Percentiles rank a stretch among this genome's conserved stretches.
Conservation (phyloP, 441 rosid genomes). For the Euphorbia neoarborescens region DNA sequence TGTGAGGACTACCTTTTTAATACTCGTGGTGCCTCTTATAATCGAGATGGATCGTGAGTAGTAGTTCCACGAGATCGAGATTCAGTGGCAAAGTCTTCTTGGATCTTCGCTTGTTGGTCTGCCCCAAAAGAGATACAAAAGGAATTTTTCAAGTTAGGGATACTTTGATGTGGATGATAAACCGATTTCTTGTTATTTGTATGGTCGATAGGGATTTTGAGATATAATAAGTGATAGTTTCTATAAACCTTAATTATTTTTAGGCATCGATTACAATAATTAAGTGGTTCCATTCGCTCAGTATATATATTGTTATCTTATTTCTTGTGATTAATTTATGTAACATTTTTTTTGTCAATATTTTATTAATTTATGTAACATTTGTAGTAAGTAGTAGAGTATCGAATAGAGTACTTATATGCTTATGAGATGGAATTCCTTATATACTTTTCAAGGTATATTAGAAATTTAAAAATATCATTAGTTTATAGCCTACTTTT, state of each 20-base stretch:
- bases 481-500: neutral
- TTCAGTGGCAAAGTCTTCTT: constrained; percentile 70
- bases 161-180: neutral
- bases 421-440: constrained; percentile 48
- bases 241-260: neutral
- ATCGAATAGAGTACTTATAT: too few relatives aligned
- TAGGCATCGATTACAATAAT: neutral
- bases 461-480: neutral
- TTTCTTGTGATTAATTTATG: neutral
- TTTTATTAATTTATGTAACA: too few relatives aligned
- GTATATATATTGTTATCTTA: neutral
- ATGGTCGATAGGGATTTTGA: neutral
- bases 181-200: neutral
- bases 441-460: constrained; percentile 85
- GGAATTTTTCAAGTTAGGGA: constrained; percentile 13
- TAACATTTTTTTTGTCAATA: neutral
- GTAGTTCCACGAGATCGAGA: constrained; percentile 63
- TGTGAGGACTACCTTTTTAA: constrained; percentile 67
- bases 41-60: constrained; percentile 80
- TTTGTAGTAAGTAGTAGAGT: too few relatives aligned
- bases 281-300: neutral
- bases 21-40: constrained; percentile 64
- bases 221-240: neutral
- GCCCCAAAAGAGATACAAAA: constrained; percentile 18
- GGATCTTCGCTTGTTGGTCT: constrained; percentile 46